These are phyloP conservation scores for Phytophthora tentaculata DNA, from an alignment of 352 stramenopile genomes.

Conservation along the genomic window DNA sequence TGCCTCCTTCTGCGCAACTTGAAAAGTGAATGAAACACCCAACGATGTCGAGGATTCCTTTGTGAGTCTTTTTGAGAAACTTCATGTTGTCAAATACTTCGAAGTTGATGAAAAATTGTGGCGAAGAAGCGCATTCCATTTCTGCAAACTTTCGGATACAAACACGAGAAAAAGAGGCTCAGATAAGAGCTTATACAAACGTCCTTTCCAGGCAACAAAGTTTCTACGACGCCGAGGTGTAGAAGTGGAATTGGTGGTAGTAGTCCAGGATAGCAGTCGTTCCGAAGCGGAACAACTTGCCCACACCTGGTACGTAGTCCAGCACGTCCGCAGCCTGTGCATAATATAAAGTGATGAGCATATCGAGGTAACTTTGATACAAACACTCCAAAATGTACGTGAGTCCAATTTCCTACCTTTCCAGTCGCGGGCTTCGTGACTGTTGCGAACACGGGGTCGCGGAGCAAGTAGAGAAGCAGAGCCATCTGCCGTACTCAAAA, in stretches of 20 bases:
- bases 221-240: conserved; percentile 84
- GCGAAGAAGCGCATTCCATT: conserved; percentile 4
- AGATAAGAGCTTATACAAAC: conserved; percentile 14
- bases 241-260: conserved; percentile 90
- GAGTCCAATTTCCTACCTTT: conserved; percentile 45
- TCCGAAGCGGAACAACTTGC: conserved; percentile 76
- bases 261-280: conserved; percentile 77
- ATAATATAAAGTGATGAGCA: conserved; percentile 9
- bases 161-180: background rate
- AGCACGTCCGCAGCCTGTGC: conserved; percentile 58
- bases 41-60: background rate
- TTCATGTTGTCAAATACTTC: background rate
- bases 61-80: conserved; percentile 8
- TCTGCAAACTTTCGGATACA: background rate
- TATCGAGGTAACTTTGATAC: background rate
- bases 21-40: conserved; percentile 1
- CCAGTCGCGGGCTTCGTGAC: conserved; percentile 73
- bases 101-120: background rate
- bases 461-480: conserved; percentile 84
- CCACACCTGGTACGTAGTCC: conserved; percentile 72
- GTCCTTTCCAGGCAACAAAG: conserved; percentile 8
- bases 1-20: background rate
- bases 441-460: conserved; percentile 73
- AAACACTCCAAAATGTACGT: background rate
- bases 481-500: conserved; percentile 59